Conservation (phyloP, 805 yeast species). For the Cyberlindnera euphorbiae region DNA sequence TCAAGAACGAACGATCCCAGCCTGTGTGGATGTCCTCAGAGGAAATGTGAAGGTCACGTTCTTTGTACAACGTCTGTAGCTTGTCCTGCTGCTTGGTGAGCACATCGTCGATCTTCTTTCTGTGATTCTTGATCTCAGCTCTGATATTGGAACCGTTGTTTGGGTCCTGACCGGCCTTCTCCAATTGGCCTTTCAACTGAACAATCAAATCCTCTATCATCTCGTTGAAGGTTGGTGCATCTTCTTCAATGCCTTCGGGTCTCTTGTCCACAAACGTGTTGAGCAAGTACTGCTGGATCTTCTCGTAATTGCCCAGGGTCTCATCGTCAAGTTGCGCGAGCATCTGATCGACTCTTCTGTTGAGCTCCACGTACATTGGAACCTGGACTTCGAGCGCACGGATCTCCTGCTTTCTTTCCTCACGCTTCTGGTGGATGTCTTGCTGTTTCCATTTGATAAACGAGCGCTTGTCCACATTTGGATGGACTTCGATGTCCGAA, state of each 20-base stretch:
- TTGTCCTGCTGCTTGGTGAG: slow-evolving; percentile 60
- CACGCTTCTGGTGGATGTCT: slow-evolving; percentile 91
- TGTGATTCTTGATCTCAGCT: slow-evolving; percentile 47
- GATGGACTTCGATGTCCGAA: slow-evolving; percentile 95
- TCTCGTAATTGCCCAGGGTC: slow-evolving; percentile 30
- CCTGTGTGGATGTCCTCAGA: slow-evolving; percentile 92
- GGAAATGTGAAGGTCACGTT: slow-evolving; percentile 70
- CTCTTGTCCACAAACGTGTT: slow-evolving; percentile 58
- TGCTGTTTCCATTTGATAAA: slow-evolving; percentile 96
- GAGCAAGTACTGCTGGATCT: slow-evolving; percentile 39
- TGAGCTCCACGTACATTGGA: slow-evolving; percentile 74
- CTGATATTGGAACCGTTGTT: slow-evolving; percentile 37
- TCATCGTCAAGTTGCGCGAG: slow-evolving; percentile 38
- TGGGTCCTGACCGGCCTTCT: slow-evolving; percentile 41
- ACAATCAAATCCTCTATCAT: slow-evolving; percentile 87
- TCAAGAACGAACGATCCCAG: slow-evolving; percentile 78
- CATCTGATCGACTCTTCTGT: slow-evolving; percentile 66
- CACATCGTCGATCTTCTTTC: slow-evolving; percentile 64
- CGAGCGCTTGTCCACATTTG: slow-evolving; percentile 91
- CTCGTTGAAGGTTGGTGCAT: slow-evolving; percentile 71
- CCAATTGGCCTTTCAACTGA: slow-evolving; percentile 64
- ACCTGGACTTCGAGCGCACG: slow-evolving; percentile 69
- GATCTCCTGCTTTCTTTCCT: slow-evolving; percentile 73
- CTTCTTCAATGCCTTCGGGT: slow-evolving; percentile 42
- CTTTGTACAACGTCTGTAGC: slow-evolving; percentile 60